Base-by-base conservation (phyloP, 192 early-diverging fungal species). In the Podila epigama region DNA sequence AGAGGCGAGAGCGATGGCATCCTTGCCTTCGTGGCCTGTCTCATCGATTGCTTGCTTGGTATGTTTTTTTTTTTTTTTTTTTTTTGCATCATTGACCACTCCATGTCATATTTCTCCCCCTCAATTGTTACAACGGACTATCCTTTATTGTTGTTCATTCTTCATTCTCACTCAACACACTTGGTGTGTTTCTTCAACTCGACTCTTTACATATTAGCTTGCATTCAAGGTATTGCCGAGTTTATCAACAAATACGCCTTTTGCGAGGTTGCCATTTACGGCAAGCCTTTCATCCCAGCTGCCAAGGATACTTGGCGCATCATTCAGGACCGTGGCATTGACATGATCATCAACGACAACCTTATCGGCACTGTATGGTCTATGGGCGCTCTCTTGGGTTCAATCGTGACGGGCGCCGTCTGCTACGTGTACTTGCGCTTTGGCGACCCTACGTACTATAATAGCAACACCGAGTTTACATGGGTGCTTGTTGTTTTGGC, bases 251-350 rank as follows among this genome's bases (percentile, higher is more conserved):
- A 88, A 60, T 99, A 94, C 67, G 96, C 95, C 1, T 96, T 95
- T 68, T 88, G 91, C 22, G 89, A 97, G 58, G 92, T 99, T 16
- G 97, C 95, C 51, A 90, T 98, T 57, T 96, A 95, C 64, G 95
- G 94, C 44, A 92, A 93, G 63, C 54, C 85, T 2, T 92, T 89
- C 56, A 75, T 88, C n/a, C 75, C 70, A 8, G 86, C 92, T 1
- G 93, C 89, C 13, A 88, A 81, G 63, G 92, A 93, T 58, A 98
- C 98, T 10, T 99, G 96, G 96, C 81, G 81, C 20, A 78, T 98
- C 44, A 81, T 95, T 51, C 89, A 95, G 75, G 88, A 90, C 66
- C 89, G 90, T 48, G 92, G 91, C 18, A 83, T 93, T 16, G 91
- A 92, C 37, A 87, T 88, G n/a, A 80, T 96, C 48, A 92, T 93